phyloP scores from a whole-genome alignment of 108 stramenopile genomes.

The Cyclostephanos tholiformis region DNA sequence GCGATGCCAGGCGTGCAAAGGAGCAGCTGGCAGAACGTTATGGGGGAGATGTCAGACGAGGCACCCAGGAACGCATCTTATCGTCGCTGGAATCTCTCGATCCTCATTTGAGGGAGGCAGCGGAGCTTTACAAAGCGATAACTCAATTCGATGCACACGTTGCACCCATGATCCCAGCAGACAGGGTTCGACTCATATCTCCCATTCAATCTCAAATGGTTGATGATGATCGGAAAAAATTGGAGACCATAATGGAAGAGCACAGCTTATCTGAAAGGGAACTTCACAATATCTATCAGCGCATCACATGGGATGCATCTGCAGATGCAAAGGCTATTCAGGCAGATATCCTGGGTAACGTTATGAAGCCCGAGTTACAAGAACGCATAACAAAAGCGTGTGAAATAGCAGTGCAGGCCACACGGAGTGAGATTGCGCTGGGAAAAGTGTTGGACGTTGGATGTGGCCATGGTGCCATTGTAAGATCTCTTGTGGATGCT shows the following conservation, averaged over 20 bases:
- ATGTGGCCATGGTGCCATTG: conserved; percentile 72
- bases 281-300: conserved; percentile 68
- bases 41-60: conserved; percentile 60
- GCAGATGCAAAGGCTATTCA: conserved; percentile 75
- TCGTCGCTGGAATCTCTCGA: conserved; percentile 37
- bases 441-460: conserved; percentile 69
- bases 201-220: conserved; percentile 49
- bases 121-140: conserved; percentile 57
- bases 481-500: conserved; percentile 55
- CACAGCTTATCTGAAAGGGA: conserved; percentile 48
- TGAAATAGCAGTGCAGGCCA: conserved; percentile 50
- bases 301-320: conserved; percentile 76
- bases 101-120: conserved; percentile 54
- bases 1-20: conserved; percentile 27
- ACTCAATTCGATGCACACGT: conserved; percentile 56
- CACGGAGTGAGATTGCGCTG: conserved; percentile 16
- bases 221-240: conserved; percentile 42
- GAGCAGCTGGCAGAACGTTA: conserved; percentile 45
- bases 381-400: conserved; percentile 57
- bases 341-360: conserved; percentile 55
- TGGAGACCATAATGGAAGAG: conserved; percentile 47
- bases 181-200: conserved; percentile 46
- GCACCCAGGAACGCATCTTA: conserved; percentile 64
- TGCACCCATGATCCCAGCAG: conserved; percentile 44
- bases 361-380: conserved; percentile 59